A percentile compares a stretch with the other conserved stretches of the same genome.
phyloP scores from a whole-genome alignment of 257 asterid species.

The Solanum chilense region DNA sequence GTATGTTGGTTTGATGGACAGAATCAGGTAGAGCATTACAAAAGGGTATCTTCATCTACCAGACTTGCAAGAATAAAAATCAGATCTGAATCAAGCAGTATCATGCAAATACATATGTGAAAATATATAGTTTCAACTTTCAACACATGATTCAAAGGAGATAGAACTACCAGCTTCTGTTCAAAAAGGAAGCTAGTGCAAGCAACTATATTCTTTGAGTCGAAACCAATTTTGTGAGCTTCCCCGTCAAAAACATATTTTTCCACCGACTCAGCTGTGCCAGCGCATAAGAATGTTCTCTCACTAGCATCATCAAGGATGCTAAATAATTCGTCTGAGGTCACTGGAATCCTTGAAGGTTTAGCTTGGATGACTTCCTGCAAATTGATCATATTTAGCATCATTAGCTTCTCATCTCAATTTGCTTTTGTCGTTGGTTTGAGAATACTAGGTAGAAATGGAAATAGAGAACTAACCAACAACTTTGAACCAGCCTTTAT shows the following conservation, averaged over 20 bases:
- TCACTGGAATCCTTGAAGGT: constrained; percentile 48
- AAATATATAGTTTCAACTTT: background rate
- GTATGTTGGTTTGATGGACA: background rate
- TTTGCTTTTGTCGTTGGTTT: background rate
- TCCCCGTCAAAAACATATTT: constrained; percentile 52
- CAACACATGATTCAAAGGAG: background rate
- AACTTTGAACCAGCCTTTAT: constrained; percentile 71
- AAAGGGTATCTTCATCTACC: background rate
- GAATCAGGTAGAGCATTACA: background rate
- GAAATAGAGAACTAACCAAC: constrained; percentile 38
- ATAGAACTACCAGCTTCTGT: constrained; percentile 61
- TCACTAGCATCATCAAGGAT: constrained; percentile 95
- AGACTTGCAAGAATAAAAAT: background rate
- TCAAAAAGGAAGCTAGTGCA: constrained; percentile 73
- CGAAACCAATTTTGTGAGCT: constrained; percentile 21
- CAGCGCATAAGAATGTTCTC: constrained; percentile 82
- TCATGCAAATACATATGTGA: background rate
- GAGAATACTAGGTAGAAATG: background rate
- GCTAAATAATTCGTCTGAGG: constrained; percentile 64
- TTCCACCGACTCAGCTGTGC: constrained; percentile 65
- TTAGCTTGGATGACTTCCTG: constrained; percentile 78
- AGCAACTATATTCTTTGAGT: constrained; percentile 75
- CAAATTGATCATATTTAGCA: constrained; percentile 1
- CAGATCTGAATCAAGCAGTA: background rate
- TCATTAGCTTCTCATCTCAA: background rate